phyloP scores from a whole-genome alignment of 768 basidiomycete species.

The Trametopsis cervina region DNA sequence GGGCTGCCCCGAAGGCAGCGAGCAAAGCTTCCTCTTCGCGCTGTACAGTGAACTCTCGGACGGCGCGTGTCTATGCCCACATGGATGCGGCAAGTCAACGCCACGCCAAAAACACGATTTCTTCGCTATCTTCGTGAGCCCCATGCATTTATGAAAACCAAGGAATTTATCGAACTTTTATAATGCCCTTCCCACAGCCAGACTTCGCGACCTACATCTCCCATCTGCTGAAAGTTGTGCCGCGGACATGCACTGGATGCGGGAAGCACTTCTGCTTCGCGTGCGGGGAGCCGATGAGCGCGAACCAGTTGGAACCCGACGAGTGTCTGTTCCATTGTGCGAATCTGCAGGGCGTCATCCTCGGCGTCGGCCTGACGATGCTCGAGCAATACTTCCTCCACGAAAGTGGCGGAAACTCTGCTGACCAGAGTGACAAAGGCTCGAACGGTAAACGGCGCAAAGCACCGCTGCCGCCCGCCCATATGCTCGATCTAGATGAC shows the following conservation, averaged over 20 bases:
- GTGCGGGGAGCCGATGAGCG: slow-evolving; percentile 36
- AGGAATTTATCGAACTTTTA: background rate
- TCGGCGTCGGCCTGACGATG: slow-evolving; percentile 88
- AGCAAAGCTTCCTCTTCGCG: slow-evolving; percentile 83
- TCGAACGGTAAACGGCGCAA: slow-evolving; percentile 37
- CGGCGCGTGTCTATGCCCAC: slow-evolving; percentile 62
- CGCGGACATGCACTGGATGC: slow-evolving; percentile 43
- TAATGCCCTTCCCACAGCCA: slow-evolving; percentile 37
- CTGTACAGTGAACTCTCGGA: slow-evolving; percentile 70
- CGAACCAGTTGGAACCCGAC: slow-evolving; percentile 32
- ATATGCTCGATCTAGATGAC: slow-evolving; percentile 37
- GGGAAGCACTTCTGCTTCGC: slow-evolving; percentile 34
- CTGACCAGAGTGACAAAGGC: slow-evolving; percentile 22
- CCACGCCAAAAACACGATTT: slow-evolving; percentile 69
- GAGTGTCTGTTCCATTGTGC: slow-evolving; percentile 81
- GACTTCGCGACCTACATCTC: slow-evolving; percentile 66
- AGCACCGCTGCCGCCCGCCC: slow-evolving; percentile 21
- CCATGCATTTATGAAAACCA: slow-evolving; percentile 9
- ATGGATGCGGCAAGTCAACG: slow-evolving; percentile 61
- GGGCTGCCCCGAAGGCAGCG: slow-evolving; percentile 89
- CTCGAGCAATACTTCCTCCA: slow-evolving; percentile 68
- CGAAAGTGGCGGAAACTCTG: slow-evolving; percentile 33
- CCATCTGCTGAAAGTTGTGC: slow-evolving; percentile 52
- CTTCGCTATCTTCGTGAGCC: slow-evolving; percentile 74
- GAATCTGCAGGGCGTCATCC: slow-evolving; percentile 80